Evolutionary conservation across 176 grass and related monocot species (phyloP), one percentile per base, ranked within the genome.

Genomic region (Puya raimondii): DNA sequence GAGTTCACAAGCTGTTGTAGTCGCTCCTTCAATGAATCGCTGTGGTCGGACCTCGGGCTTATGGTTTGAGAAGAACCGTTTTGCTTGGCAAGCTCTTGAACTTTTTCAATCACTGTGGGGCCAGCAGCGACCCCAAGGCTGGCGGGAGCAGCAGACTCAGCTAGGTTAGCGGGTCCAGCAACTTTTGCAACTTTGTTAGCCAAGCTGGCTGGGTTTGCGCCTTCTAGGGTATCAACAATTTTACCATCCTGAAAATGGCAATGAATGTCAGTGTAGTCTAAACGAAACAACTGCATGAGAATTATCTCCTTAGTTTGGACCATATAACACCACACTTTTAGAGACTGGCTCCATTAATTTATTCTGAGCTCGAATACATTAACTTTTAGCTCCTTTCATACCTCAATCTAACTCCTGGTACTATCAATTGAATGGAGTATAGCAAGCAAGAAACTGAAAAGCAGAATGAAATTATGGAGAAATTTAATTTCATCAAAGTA

Each of bases 171-270:
- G 82, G 82, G 69, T 53, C 85, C 85, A 70, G 77, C 86, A 79
- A 90, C 15, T 77, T 99, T 91, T 52, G 84, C 84, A 64, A 99
- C 89, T 70, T 99, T 99, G 64, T 93, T 89, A 70, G 89, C 89
- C n/a, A 99, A 77, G 72, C 86, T 83, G 15, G 94, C 79, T 63
- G 94, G 94, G 63, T 99, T 88, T 80, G 94, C 94, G 53, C 94
- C 94, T 72, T 93, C 87, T 66, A 99, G 82, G 67, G 77, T 93
- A 74, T 99, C 89, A 63, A 99, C 66, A 67, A 66, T 53, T 84
- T 88, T 88, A 57, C 89, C 86, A 70, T 90, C 94, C 94, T 99
- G 78, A 76, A 12, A 12, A 71, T 73, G 50, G 67, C 61, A 76
- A 53, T 22, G 63, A 56, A 23, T 64, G 63, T 48, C 18, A 33